Conservation (phyloP, 2,329 filamentous ascomycete species). For the Arthrinium phaeospermum region DNA sequence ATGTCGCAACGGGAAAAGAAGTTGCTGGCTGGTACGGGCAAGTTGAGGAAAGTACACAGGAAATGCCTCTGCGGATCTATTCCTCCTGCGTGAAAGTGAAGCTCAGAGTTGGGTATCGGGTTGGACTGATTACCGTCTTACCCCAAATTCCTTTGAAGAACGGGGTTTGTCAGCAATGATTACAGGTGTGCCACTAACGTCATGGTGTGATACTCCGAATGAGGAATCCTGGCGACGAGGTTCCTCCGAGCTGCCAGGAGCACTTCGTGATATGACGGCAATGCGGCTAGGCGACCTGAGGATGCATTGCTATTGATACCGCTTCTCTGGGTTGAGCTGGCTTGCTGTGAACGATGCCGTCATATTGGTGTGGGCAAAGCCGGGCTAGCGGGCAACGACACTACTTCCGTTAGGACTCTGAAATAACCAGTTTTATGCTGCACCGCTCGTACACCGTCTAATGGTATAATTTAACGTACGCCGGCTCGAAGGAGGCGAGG, state of each 20-base stretch:
- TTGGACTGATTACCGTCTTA: not conserved
- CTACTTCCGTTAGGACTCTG: not conserved
- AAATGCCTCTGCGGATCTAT: not conserved
- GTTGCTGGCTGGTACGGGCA: not conserved
- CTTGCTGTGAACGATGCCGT: too few relatives aligned
- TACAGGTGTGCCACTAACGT: not conserved
- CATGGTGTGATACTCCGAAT: not conserved
- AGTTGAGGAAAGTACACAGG: conserved; percentile 10
- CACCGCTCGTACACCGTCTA: not conserved
- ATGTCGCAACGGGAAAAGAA: not conserved
- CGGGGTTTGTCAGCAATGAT: not conserved
- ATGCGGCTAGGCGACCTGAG: too few relatives aligned
- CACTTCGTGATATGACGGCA: too few relatives aligned
- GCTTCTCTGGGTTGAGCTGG: not conserved
- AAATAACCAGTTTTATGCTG: not conserved
- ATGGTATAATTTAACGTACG: too few relatives aligned
- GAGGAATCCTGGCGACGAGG: not conserved
- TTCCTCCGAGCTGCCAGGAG: not conserved
- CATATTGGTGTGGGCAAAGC: too few relatives aligned
- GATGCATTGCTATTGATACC: not conserved
- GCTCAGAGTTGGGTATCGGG: not conserved
- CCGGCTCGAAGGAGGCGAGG: too few relatives aligned
- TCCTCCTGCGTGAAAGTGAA: not conserved
- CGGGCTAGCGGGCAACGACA: too few relatives aligned
- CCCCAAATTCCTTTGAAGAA: not conserved